Evolutionary conservation across 2,329 filamentous ascomycete genomes (phyloP).

Genomic region (Aspergillus quadricinctus): DNA sequence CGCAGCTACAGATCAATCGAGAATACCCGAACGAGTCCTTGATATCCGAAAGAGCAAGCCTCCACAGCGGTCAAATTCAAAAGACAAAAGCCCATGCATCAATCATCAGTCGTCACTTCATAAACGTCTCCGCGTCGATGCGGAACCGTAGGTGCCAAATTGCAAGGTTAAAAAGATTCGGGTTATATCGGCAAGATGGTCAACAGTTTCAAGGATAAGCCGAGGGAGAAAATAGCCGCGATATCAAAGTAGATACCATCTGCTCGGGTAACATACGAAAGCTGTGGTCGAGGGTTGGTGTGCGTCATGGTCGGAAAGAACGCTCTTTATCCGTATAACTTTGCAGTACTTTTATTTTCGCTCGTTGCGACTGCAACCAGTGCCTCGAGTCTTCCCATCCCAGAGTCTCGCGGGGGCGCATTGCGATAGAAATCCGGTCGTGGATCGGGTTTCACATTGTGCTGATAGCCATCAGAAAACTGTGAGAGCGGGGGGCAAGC

Average conservation of each 20-base stretch:
- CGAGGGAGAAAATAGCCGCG: neutral
- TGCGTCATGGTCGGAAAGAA: slow-evolving; percentile 2
- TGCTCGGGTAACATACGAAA: neutral
- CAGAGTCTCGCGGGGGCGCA: slow-evolving; percentile 26
- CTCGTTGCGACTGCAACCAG: slow-evolving; percentile 49
- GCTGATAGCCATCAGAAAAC: slow-evolving; percentile 26
- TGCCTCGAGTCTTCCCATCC: slow-evolving; percentile 47
- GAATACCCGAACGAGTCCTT: slow-evolving; percentile 1
- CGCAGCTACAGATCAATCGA: neutral
- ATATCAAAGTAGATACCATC: neutral
- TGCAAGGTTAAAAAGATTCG: slow-evolving; percentile 2
- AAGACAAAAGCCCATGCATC: slow-evolving; percentile 28
- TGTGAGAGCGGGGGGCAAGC: slow-evolving; percentile 30
- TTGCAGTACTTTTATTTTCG: slow-evolving; percentile 37
- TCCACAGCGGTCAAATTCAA: slow-evolving; percentile 13
- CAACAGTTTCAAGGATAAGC: slow-evolving; percentile 5
- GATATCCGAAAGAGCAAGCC: neutral
- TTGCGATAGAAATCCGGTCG: slow-evolving; percentile 26
- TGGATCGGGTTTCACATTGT: slow-evolving; percentile 23
- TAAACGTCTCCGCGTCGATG: slow-evolving; percentile 20
- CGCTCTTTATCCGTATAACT: slow-evolving; percentile 27
- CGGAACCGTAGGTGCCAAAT: slow-evolving; percentile 8
- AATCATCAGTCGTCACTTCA: slow-evolving; percentile 37
- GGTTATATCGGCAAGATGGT: slow-evolving; percentile 8
- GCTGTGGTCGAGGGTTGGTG: neutral